Base-by-base conservation (phyloP, 306 rosid genomes). In the Parietaria judaica region DNA sequence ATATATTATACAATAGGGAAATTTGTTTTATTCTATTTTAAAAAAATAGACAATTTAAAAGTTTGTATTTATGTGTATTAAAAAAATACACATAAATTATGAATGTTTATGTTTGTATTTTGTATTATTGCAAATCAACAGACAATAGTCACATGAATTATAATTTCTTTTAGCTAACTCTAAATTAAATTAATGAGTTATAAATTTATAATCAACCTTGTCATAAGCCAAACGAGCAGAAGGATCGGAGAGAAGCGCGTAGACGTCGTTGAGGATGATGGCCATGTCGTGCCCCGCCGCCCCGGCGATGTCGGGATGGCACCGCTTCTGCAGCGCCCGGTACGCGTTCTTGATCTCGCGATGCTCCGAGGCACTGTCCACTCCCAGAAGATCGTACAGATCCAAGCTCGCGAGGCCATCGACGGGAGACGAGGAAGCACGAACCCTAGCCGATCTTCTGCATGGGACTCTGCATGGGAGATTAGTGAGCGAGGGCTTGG, bases 281-380 rank as follows among this genome's bases (percentile, higher is more conserved):
- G 96, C 86, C 98, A 91, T 85, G 79, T 88, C 95, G 11, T 91
- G 98, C 36, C 98, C 95, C 13, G 87, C n/a, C 53, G 96, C 81
- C 3, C 96, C 96, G 5, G 95, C 92, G 37, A 91, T 79, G 61
- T 91, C 98, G 5, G 98, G 98, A 57, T 91, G 98, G 67, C 98
- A 91, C 10, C 79, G 80, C 58, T 91, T 91, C 80, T 91, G 96
- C 51, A 91, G 95, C 10, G 78, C 62, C 4, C 96, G 84, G 38
- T 91, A 91, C 0, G 98, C 96, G 46, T n/a, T 58, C 70, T 82
- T 81, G 0, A 91, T 83, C 68, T 79, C 78, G 0, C 89, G 80
- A 4, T 76, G 89, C 68, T 81, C 84, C 12, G 84, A 78, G 11
- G 80, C 66, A 74, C 79, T 85, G 17, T 91, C 88, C 38, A 87